phyloP scores from a whole-genome alignment of 768 basidiomycete genomes.

The Suillus clintonianus region DNA sequence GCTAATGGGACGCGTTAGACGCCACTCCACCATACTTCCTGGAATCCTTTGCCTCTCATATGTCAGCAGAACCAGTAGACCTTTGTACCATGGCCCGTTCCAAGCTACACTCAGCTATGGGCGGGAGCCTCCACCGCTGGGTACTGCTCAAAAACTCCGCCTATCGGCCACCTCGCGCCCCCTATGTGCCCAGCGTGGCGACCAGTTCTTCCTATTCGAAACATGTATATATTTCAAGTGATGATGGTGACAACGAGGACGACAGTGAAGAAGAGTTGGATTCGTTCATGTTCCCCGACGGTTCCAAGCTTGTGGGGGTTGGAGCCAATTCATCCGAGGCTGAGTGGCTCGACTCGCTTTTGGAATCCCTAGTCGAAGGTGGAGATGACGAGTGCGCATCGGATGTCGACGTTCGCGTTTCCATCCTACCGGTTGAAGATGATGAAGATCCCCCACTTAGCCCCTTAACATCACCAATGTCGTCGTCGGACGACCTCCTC shows the following conservation, averaged over 20 bases:
- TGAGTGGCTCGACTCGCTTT: conserved; percentile 79
- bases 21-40: conserved; percentile 6
- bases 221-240: conserved; percentile 37
- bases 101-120: conserved; percentile 70
- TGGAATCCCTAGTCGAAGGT: conserved; percentile 73
- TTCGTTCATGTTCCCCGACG: conserved; percentile 83
- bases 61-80: conserved; percentile 50
- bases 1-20: conserved; percentile 21
- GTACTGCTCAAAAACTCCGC: conserved; percentile 87
- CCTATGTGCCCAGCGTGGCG: conserved; percentile 27
- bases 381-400: conserved; percentile 61
- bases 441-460: conserved; percentile 61
- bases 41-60: conserved; percentile 29
- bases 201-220: conserved; percentile 33
- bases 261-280: conserved; percentile 46
- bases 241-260: conserved; percentile 51
- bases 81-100: conserved; percentile 67
- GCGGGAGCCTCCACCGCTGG: conserved; percentile 78
- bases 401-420: conserved; percentile 46
- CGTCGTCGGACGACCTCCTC: conserved; percentile 75
- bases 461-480: conserved; percentile 68
- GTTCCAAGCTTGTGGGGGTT: conserved; percentile 50
- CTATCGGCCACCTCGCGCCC: conserved; percentile 50
- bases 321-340: conserved; percentile 60
- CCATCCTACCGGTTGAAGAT: conserved; percentile 57